Percentiles rank a stretch among this genome's conserved stretches.
These are phyloP conservation scores for Leucocoprinus birnbaumii DNA, from an alignment of 768 basidiomycete genomes.

Conservation along the genomic window DNA sequence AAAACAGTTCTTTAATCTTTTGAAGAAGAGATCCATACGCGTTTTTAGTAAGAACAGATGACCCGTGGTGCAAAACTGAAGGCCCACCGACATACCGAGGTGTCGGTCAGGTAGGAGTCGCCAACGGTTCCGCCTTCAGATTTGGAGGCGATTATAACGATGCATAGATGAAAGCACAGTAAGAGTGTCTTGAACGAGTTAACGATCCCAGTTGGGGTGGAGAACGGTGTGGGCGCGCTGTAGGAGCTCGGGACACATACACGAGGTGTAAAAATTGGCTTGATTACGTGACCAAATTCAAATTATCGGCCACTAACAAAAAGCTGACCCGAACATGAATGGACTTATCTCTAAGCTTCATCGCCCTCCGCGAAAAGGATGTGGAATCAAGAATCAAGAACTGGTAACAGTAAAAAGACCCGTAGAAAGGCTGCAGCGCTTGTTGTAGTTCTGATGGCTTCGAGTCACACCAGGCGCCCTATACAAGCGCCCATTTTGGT, in stretches of 20 bases:
- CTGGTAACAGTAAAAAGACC: too few species aligned
- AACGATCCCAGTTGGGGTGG: neutral
- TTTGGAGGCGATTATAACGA: neutral
- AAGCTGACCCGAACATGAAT: too few species aligned
- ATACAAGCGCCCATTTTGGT: too few species aligned
- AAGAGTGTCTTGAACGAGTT: neutral
- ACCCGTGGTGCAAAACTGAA: too few species aligned
- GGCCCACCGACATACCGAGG: neutral
- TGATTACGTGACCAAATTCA: constrained; percentile 5
- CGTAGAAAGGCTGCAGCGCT: too few species aligned
- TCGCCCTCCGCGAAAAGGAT: too few species aligned
- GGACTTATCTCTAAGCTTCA: too few species aligned
- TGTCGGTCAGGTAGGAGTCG: neutral
- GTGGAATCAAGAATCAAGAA: too few species aligned
- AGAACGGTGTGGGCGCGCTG: neutral
- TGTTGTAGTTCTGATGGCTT: too few species aligned
- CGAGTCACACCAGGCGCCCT: too few species aligned
- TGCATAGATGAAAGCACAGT: neutral
- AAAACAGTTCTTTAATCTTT: neutral
- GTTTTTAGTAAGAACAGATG: too few species aligned
- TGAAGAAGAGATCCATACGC: too few species aligned
- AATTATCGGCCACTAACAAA: neutral
- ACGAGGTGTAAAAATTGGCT: neutral
- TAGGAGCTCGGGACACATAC: neutral
- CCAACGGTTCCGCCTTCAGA: neutral